Evolutionary conservation across 2,329 filamentous ascomycete species (phyloP).

Genomic region (Curvularia sp.): DNA sequence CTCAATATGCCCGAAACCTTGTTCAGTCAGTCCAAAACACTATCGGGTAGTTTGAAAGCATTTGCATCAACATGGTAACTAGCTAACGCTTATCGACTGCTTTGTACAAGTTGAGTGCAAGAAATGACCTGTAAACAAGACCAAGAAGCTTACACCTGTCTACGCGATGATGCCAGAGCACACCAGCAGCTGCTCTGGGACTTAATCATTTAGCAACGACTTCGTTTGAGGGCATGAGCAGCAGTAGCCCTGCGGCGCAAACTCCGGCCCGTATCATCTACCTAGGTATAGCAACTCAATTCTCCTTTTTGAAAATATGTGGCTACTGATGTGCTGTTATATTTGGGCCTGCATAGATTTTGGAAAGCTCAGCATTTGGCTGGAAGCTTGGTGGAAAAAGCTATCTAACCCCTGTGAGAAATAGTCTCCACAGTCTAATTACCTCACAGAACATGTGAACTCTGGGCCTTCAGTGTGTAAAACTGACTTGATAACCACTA

Average conservation of each 20-base stretch:
- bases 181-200: neutral
- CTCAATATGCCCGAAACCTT: too few relatives aligned
- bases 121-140: neutral
- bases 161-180: neutral
- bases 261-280: too few relatives aligned
- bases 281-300: neutral
- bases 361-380: neutral
- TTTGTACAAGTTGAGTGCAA: neutral
- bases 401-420: too few relatives aligned
- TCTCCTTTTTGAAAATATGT: neutral
- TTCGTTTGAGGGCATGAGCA: too few relatives aligned
- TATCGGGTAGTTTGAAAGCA: neutral
- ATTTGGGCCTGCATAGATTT: neutral
- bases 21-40: neutral
- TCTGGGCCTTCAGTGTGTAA: neutral
- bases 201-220: neutral
- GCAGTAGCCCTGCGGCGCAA: too few relatives aligned
- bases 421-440: too few relatives aligned
- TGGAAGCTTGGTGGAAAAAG: too few relatives aligned
- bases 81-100: neutral
- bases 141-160: neutral
- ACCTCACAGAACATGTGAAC: neutral
- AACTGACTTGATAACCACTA: slow-evolving; percentile 1
- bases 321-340: too few relatives aligned
- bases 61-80: neutral